Evolutionary conservation across 805 yeast genomes (phyloP), one percentile per base, ranked within the genome.

Genomic region (Hemisphaericaspora nanyangensis): DNA sequence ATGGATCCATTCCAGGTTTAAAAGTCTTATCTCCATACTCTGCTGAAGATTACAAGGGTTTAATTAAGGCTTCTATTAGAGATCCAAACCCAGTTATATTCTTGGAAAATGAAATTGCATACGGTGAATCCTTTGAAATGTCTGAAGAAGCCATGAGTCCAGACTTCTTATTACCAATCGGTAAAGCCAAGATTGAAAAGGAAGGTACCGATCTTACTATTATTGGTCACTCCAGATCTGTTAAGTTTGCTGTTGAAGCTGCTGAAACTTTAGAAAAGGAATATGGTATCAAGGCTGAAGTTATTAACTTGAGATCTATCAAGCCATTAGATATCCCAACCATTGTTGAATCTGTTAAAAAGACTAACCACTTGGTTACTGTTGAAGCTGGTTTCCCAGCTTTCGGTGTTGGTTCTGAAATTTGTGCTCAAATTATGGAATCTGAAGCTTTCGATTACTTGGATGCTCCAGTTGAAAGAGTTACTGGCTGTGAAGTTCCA

Each of bases 401-500:
- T 42, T 93, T 87, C 61, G 98, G 99, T 74, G 95, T 93, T 51
- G 99, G 99, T 60, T 87, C 97, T 39, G 99, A 93, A 77, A 86
- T 93, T 58, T 80, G 90, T 64, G 99, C 98, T 46, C 96, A 89
- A 71, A 76, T 93, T 61, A 89, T 93, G 96, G 99, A 93, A 74
- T 80, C 95, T 43, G 97, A 90, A 70, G 98, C 95, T 38, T 93
- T 93, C 52, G 99, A 93, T 70, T 87, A 89, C 79, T 79, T 93
- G 61, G 99, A 93, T 70, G 95, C 98, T 45, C 99, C 99, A 55
- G 87, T 93, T 51, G 95, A 84, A 74, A 88, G 99, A 77, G 91
- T 90, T 57, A 93, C 99, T 44, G 99, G 99, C 67, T 95, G 98
- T 62, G 99, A 93, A 74, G 97, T 90, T 24, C 99, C 99, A 68